Base-by-base conservation (phyloP, 352 stramenopile genomes). In the Phytopythium vexans region DNA sequence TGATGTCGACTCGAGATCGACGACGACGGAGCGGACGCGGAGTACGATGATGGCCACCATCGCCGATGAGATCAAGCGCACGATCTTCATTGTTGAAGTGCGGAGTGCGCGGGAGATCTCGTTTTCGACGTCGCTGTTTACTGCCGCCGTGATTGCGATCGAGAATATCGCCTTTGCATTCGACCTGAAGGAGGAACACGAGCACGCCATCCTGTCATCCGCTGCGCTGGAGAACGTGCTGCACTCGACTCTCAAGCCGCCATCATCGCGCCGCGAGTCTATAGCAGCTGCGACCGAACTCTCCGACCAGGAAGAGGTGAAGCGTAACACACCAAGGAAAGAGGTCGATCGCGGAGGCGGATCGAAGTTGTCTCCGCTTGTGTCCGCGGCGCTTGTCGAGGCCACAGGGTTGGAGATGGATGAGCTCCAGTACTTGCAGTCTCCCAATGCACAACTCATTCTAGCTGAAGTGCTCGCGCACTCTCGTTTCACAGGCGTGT, bases 141-240 rank as follows among this genome's bases (percentile, higher is more conserved):
- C 69, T 3, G 70, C 74, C 0, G 68, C 70, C 6, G 68, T 86
- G 35, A 80, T 65, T 2, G 73, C 72, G n/a, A 54, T 89, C 4
- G 79, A 89, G 47, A 89, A 89, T 41, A 66, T 79, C 9, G 77
- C 86, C 27, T 82, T 82, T 40, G 66, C 83, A 14, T 88, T 84
- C 50, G 74, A 89, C 40, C 50, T 89, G 15, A 77, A 60, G 27
- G 65, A 79, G 34, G 50, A 65, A 14, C 64, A 80, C 27, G 42
- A 48, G 10, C 68, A 37, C 1, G 64, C 68, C 3, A 57, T 64
- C 10, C 54, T 61, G 12, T 56, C 59, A 8, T 74, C 68, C 21
- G 43, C 62, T 3, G 56, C 72, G 2, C 61, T 86, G 10, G 61
- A 83, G 49, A 55, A 77, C 39, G 65, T 78, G 9, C 46, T 87